phyloP scores from a whole-genome alignment of 2,329 filamentous ascomycete species.

The Hypoxylon sp. region DNA sequence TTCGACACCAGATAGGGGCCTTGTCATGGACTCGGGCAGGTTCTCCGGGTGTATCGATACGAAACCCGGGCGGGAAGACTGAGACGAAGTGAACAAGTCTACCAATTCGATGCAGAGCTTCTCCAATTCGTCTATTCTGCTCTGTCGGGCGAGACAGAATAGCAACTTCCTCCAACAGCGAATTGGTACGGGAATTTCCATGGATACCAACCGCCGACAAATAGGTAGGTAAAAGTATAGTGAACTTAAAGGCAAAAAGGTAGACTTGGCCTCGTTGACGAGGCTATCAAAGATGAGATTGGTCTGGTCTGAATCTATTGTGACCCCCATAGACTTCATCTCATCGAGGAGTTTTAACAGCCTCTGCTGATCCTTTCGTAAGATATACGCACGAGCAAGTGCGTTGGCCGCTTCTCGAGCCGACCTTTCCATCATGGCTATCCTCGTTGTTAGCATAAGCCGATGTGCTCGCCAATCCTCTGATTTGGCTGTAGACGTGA shows the following conservation, averaged over 20 bases:
- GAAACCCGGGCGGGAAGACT: conserved; percentile 45
- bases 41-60: conserved; percentile 57
- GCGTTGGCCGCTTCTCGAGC: conserved; percentile 47
- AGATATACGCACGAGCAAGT: conserved; percentile 46
- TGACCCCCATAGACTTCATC: conserved; percentile 48
- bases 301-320: conserved; percentile 45
- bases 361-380: conserved; percentile 39
- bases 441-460: conserved; percentile 56
- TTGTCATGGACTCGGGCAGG: conserved; percentile 48
- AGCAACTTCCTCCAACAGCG: conserved; percentile 56
- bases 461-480: conserved; percentile 54
- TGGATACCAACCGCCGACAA: conserved; percentile 49
- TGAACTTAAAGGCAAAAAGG: conserved; percentile 33
- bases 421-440: conserved; percentile 46
- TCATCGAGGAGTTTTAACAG: conserved; percentile 50
- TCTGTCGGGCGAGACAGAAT: conserved; percentile 54
- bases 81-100: conserved; percentile 47
- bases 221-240: conserved; percentile 47
- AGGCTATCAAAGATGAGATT: conserved; percentile 44
- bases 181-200: conserved; percentile 52
- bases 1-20: conserved; percentile 46
- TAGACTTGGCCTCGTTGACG: conserved; percentile 36
- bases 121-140: conserved; percentile 56
- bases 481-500: conserved; percentile 46
- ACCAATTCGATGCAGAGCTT: conserved; percentile 55